Evolutionary conservation across 345 rosid genomes (phyloP).

Genomic region (Theobroma cacao): DNA sequence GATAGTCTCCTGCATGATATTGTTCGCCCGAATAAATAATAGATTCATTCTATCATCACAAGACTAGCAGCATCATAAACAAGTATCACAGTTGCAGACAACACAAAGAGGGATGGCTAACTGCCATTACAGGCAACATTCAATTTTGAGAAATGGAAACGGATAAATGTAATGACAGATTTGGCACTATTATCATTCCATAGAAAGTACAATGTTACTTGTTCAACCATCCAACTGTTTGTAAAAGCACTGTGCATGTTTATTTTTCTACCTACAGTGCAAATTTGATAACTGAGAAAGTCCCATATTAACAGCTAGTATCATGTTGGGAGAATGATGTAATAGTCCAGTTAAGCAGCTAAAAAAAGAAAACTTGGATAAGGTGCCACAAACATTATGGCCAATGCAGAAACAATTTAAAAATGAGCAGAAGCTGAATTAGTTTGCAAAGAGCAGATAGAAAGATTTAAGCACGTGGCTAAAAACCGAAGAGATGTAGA

Average conservation of each 20-base stretch:
- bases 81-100: not conserved
- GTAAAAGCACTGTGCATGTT: not conserved
- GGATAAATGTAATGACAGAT: not conserved
- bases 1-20: conserved; percentile 35
- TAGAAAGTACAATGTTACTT: not conserved
- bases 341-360: not conserved
- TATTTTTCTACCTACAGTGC: not conserved
- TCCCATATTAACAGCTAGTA: not conserved
- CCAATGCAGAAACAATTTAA: not conserved
- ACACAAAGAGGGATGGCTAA: not conserved
- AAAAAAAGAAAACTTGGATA: not conserved
- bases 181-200: not conserved
- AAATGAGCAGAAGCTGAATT: not conserved
- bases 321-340: too few relatives aligned
- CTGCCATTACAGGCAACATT: not conserved
- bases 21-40: not conserved
- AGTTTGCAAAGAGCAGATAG: not conserved
- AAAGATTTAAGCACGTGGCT: not conserved
- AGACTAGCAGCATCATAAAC: not conserved
- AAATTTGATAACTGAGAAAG: not conserved
- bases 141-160: not conserved
- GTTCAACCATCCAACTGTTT: not conserved
- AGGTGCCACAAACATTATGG: not conserved
- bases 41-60: not conserved
- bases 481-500: too few relatives aligned